A percentile compares a stretch with the other conserved stretches of the same genome.
Conservation (phyloP, 1,284 basidiomycete species). For the Papiliotrema laurentii region DNA sequence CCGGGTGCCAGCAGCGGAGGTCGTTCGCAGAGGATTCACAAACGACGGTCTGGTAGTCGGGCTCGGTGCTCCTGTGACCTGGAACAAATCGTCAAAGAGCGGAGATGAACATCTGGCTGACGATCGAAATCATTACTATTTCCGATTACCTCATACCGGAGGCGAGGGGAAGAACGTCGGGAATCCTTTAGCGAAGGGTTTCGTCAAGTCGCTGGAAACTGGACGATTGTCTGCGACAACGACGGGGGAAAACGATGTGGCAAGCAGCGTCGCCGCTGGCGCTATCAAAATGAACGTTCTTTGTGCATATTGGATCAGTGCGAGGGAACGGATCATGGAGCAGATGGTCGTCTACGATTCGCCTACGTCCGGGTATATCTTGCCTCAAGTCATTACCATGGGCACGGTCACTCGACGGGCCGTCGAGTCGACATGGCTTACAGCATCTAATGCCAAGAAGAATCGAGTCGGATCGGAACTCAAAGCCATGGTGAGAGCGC, state of each 20-base stretch:
- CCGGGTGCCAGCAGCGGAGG: slow-evolving; percentile 57
- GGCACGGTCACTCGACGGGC: slow-evolving; percentile 96
- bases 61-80: slow-evolving; percentile 8
- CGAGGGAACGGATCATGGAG: slow-evolving; percentile 83
- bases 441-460: slow-evolving; percentile 95
- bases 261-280: slow-evolving; percentile 70
- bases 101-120: slow-evolving; percentile 19
- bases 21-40: slow-evolving; percentile 56
- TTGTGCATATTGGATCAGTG: slow-evolving; percentile 97
- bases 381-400: slow-evolving; percentile 97
- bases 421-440: slow-evolving; percentile 97
- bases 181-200: slow-evolving; percentile 82
- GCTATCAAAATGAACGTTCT: slow-evolving; percentile 90
- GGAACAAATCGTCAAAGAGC: slow-evolving; percentile 7
- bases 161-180: slow-evolving; percentile 93
- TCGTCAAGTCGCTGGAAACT: slow-evolving; percentile 81
- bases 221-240: slow-evolving; percentile 62
- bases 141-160: slow-evolving; percentile 93
- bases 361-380: slow-evolving; percentile 73
- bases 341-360: slow-evolving; percentile 81
- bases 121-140: slow-evolving; percentile 54
- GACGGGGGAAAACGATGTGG: slow-evolving; percentile 37
- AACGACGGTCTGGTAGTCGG: slow-evolving; percentile 36
- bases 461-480: slow-evolving; percentile 96
- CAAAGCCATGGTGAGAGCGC: slow-evolving; percentile 94